Evolutionary conservation across 805 yeast species (phyloP).

Genomic region (Maudiozyma barnettii): DNA sequence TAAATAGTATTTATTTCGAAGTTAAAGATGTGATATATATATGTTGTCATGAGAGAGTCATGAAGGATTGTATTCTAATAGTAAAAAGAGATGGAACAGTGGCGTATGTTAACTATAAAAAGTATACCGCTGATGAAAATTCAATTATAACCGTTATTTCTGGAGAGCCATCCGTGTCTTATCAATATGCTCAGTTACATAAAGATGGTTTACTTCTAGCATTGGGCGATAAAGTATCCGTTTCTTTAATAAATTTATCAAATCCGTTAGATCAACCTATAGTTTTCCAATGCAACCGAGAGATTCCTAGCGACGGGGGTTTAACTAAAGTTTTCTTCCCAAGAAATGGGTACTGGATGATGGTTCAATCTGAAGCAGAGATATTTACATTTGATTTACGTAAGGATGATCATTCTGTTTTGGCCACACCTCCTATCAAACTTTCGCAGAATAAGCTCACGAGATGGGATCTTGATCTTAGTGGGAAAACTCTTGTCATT

Average conservation of each 20-base stretch:
- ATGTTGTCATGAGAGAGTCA: not conserved
- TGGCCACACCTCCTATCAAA: not conserved
- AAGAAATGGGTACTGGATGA: constrained; percentile 27
- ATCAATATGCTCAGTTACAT: constrained; percentile 18
- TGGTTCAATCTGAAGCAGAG: constrained; percentile 12
- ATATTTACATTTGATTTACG: constrained; percentile 22
- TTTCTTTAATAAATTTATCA: constrained; percentile 11
- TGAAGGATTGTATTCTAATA: not conserved
- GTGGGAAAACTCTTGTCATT: not conserved
- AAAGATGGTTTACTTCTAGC: constrained; percentile 33
- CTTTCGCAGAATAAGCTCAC: not conserved
- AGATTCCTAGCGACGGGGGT: constrained; percentile 7
- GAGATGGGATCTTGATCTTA: not conserved
- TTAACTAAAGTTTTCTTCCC: constrained; percentile 16
- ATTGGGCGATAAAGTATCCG: constrained; percentile 5
- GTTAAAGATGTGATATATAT: not conserved
- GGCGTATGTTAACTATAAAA: not conserved
- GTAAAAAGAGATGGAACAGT: not conserved
- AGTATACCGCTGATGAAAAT: not conserved
- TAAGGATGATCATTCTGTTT: constrained; percentile 8
- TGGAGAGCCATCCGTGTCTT: not conserved
- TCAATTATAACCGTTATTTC: not conserved
- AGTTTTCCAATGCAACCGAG: constrained; percentile 7
- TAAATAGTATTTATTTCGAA: not conserved
- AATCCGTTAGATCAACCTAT: constrained; percentile 10